Evolutionary conservation across 495 filamentous ascomycete species (phyloP).

Genomic region (Aspergillus indologenus): DNA sequence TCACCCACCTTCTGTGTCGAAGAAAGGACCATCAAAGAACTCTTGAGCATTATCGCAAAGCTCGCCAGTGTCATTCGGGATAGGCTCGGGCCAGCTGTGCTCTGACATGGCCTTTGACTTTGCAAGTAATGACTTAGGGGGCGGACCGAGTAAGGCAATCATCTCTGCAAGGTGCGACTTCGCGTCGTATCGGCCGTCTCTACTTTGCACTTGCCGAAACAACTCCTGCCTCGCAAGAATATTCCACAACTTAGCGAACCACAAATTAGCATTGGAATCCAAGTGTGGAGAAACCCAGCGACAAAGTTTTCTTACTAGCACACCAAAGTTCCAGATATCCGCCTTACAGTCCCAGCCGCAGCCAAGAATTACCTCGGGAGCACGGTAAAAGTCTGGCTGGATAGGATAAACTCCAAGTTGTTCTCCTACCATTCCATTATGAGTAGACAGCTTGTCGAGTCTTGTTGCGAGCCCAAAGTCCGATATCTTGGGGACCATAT

Average conservation of each 20-base stretch:
- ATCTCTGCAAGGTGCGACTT: constrained; percentile 41
- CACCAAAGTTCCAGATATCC: constrained; percentile 40
- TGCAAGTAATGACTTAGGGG: constrained; percentile 31
- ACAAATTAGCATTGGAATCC: neutral
- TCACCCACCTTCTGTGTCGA: constrained; percentile 19
- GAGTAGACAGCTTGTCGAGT: constrained; percentile 13
- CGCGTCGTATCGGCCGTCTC: constrained; percentile 19
- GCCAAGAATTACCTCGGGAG: constrained; percentile 37
- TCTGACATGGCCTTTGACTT: constrained; percentile 24
- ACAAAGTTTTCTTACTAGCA: constrained; percentile 31
- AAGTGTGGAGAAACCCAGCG: neutral
- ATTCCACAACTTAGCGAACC: constrained; percentile 31
- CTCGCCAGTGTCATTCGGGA: constrained; percentile 15
- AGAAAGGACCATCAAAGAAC: constrained; percentile 26
- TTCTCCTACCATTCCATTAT: constrained; percentile 2
- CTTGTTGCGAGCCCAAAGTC: constrained; percentile 78
- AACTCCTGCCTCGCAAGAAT: constrained; percentile 37
- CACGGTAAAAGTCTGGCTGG: constrained; percentile 36
- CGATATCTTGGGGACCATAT: constrained; percentile 58
- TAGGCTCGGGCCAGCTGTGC: constrained; percentile 21
- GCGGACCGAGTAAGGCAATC: constrained; percentile 39
- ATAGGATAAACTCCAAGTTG: constrained; percentile 26
- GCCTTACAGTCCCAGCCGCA: constrained; percentile 32
- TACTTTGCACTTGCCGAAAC: constrained; percentile 30
- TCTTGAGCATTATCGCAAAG: constrained; percentile 23